Evolutionary conservation across 2,329 filamentous ascomycete species (phyloP).

Genomic region (Beauveria australis): DNA sequence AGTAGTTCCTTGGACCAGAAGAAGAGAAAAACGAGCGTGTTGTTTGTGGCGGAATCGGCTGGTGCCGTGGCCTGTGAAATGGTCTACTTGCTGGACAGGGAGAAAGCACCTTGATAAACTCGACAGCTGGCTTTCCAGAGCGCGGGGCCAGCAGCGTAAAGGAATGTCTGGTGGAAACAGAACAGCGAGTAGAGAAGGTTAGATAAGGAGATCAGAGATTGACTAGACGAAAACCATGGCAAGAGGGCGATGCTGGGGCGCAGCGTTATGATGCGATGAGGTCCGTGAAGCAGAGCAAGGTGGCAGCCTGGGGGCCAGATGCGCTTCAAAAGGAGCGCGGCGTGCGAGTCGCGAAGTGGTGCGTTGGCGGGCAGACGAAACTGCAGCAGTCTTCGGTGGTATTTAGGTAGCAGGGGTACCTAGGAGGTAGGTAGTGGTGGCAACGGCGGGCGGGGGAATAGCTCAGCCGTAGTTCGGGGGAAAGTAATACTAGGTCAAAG

Average conservation of each 20-base stretch:
- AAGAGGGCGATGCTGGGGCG: neutral
- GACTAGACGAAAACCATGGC: neutral
- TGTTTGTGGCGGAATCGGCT: neutral
- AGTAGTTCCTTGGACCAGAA: too few species aligned
- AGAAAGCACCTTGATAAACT: slow-evolving; percentile 11
- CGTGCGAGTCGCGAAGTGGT: neutral
- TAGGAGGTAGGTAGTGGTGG: too few species aligned
- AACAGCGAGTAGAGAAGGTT: neutral
- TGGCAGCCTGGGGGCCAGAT: neutral
- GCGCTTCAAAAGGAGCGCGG: neutral
- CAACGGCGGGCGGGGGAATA: too few species aligned
- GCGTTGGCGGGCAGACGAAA: neutral
- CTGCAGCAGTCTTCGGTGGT: too few species aligned
- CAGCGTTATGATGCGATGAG: neutral
- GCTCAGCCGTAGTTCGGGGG: too few species aligned
- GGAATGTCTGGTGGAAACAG: neutral
- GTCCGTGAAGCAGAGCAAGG: neutral
- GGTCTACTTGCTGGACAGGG: neutral
- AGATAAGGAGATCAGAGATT: neutral
- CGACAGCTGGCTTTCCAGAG: neutral
- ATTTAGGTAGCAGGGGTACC: too few species aligned
- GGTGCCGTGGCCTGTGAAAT: neutral
- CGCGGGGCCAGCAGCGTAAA: neutral
- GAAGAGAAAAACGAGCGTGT: neutral
- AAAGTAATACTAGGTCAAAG: too few species aligned